A percentile compares a stretch with the other conserved stretches of the same genome.
phyloP scores from a whole-genome alignment of 2,329 filamentous ascomycete species.

The Neopestalotiopsis clavispora region DNA sequence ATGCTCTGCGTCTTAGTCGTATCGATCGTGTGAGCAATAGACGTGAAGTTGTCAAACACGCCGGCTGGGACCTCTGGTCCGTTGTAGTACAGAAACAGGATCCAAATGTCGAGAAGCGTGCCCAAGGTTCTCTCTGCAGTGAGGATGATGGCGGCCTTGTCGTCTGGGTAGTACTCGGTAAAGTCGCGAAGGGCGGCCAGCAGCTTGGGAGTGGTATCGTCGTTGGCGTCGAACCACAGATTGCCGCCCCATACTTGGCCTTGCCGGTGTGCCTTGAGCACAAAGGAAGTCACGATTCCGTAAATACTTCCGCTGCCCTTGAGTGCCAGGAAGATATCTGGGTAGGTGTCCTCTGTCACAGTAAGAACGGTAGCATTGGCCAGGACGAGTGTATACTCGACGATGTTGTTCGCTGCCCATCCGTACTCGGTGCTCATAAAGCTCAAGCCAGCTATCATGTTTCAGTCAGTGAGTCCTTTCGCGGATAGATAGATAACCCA shows the following conservation, averaged over 20 bases:
- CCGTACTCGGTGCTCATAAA: slow-evolving; percentile 57
- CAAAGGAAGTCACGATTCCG: slow-evolving; percentile 53
- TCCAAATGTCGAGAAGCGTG: slow-evolving; percentile 56
- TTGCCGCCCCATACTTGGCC: slow-evolving; percentile 49
- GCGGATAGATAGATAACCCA: not conserved
- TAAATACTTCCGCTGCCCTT: slow-evolving; percentile 63
- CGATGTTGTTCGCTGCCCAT: slow-evolving; percentile 54
- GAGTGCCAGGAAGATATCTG: slow-evolving; percentile 57
- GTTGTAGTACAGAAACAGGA: slow-evolving; percentile 68
- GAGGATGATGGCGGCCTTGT: slow-evolving; percentile 64
- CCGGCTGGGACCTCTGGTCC: slow-evolving; percentile 55
- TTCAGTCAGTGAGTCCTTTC: not conserved
- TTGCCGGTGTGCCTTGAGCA: slow-evolving; percentile 46
- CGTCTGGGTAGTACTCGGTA: slow-evolving; percentile 61
- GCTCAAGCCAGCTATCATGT: slow-evolving; percentile 38
- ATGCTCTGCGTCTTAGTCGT: slow-evolving; percentile 52
- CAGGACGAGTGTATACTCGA: slow-evolving; percentile 57
- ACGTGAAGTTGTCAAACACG: slow-evolving; percentile 62
- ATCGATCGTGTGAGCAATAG: slow-evolving; percentile 47
- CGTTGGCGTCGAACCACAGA: slow-evolving; percentile 40
- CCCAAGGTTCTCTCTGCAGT: slow-evolving; percentile 53
- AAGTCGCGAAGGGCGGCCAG: slow-evolving; percentile 58
- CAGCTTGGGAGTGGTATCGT: slow-evolving; percentile 39
- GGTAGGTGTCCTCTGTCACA: slow-evolving; percentile 45
- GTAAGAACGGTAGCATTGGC: slow-evolving; percentile 52